Conservation (phyloP, 2,329 filamentous ascomycete species). For the Westerdykella ornata region DNA sequence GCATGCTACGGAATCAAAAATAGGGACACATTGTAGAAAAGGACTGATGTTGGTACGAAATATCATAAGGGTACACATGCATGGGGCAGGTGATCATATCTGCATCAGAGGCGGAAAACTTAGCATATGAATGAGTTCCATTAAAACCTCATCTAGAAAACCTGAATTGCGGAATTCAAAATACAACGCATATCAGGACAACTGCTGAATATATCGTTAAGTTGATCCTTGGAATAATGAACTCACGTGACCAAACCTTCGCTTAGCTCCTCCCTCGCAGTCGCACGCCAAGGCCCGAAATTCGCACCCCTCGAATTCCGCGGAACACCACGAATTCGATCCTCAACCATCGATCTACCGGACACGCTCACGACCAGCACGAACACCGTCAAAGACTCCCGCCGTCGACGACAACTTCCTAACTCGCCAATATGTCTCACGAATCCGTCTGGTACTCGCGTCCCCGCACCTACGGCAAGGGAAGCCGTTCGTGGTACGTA, state of each 20-base stretch:
- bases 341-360: not conserved
- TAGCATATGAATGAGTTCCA: no score
- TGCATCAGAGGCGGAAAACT: no score
- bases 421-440: not conserved
- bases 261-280: not conserved
- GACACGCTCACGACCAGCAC: not conserved
- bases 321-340: not conserved
- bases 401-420: not conserved
- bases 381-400: not conserved
- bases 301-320: not conserved
- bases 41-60: no score
- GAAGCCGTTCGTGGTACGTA: conserved; percentile 83
- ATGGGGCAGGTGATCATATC: no score
- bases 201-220: no score
- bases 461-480: conserved; percentile 95
- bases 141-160: no score
- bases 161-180: no score
- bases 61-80: no score
- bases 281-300: not conserved
- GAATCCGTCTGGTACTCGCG: conserved; percentile 89
- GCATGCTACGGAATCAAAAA: no score
- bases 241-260: not conserved
- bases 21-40: no score
- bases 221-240: no score
- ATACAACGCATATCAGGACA: no score